Conservation (phyloP, 345 rosid species). For the Citrus glauca region DNA sequence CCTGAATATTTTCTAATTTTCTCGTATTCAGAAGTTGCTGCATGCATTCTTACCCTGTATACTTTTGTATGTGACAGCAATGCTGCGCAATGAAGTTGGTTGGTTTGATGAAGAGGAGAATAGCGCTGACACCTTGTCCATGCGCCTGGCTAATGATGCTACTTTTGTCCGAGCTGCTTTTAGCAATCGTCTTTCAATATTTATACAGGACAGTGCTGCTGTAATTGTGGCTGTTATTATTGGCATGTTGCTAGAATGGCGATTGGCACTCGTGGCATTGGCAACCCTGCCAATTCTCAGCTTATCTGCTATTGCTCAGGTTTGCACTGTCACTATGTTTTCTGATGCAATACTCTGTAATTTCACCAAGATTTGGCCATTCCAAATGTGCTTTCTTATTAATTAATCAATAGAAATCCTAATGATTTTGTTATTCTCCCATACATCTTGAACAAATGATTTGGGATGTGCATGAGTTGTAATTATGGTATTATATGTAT, state of each 20-base stretch:
- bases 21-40: slow-evolving; percentile 8
- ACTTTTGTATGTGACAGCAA: slow-evolving; percentile 56
- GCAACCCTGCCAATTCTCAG: slow-evolving; percentile 89
- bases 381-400: neutral
- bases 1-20: slow-evolving; percentile 5
- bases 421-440: neutral
- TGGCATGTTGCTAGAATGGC: slow-evolving; percentile 89
- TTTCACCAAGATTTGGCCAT: neutral
- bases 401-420: neutral
- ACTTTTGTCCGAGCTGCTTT: slow-evolving; percentile 98
- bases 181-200: slow-evolving; percentile 97
- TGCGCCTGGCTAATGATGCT: slow-evolving; percentile 99
- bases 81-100: slow-evolving; percentile 97
- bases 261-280: slow-evolving; percentile 90
- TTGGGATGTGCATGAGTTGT: neutral
- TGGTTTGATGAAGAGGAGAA: slow-evolving; percentile 99
- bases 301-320: slow-evolving; percentile 96
- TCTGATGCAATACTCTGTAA: neutral
- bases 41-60: slow-evolving; percentile 16
- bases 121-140: slow-evolving; percentile 90
- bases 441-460: neutral
- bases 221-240: slow-evolving; percentile 84
- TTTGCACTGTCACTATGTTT: slow-evolving; percentile 32
- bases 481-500: neutral
- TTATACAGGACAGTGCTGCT: slow-evolving; percentile 95